Evolutionary conservation across 768 basidiomycete species (phyloP).

Genomic region (Mycena alexandri): DNA sequence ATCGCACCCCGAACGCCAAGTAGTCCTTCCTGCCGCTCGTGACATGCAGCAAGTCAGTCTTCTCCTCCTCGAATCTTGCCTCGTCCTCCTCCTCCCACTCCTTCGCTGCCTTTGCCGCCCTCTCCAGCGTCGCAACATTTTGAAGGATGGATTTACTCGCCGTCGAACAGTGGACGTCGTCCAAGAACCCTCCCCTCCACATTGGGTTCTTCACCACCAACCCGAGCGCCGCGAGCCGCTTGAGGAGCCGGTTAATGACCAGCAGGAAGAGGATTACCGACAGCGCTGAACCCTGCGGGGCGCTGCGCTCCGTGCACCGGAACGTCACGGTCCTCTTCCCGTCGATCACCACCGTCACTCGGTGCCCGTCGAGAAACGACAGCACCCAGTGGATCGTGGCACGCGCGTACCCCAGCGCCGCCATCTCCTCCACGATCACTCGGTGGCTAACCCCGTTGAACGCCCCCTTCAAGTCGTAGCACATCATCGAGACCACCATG

Average conservation of each 20-base stretch:
- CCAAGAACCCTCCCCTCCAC: conserved; percentile 2
- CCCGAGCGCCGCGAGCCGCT: background rate
- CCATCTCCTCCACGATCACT: background rate
- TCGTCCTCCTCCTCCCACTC: conserved; percentile 1
- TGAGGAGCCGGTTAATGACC: background rate
- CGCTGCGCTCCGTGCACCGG: background rate
- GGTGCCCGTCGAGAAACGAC: no score
- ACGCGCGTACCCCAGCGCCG: no score
- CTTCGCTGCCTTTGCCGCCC: background rate
- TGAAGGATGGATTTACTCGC: background rate
- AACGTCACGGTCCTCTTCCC: background rate
- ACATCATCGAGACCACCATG: no score
- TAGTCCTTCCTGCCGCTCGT: background rate
- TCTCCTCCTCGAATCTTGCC: no score
- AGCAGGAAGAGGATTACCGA: background rate
- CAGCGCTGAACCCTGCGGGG: background rate
- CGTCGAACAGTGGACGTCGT: no score
- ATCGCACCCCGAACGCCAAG: background rate
- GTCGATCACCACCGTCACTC: background rate
- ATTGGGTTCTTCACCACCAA: background rate
- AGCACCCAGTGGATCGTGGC: no score
- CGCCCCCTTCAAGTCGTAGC: no score
- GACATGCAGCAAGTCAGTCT: conserved; percentile 3
- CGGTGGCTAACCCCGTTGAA: background rate
- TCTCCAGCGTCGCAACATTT: background rate